Evolutionary conservation across 2,329 filamentous ascomycete genomes (phyloP).

Genomic region (Botrytis paeoniae): DNA sequence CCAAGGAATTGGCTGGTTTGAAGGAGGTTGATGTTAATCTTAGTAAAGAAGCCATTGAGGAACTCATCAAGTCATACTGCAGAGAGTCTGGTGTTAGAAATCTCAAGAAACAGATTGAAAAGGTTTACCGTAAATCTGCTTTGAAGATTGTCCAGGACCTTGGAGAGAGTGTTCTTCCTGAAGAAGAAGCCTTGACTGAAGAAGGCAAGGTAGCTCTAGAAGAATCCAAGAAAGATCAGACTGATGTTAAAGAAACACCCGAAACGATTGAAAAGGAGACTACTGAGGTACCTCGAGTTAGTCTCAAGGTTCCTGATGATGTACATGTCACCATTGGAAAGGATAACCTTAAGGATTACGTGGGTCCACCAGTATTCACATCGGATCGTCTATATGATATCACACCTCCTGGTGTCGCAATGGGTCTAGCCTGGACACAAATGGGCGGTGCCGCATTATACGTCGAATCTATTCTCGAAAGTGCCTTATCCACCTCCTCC

Average conservation of each 20-base stretch:
- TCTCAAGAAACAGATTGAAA: slow-evolving; percentile 98
- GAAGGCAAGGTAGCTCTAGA: slow-evolving; percentile 78
- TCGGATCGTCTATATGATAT: slow-evolving; percentile 92
- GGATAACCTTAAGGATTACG: slow-evolving; percentile 92
- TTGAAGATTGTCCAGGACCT: slow-evolving; percentile 96
- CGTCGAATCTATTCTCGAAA: slow-evolving; percentile 93
- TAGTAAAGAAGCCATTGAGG: slow-evolving; percentile 82
- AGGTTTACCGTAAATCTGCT: slow-evolving; percentile 95
- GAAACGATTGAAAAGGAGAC: slow-evolving; percentile 53
- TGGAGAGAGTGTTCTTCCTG: slow-evolving; percentile 77
- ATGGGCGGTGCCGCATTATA: slow-evolving; percentile 96
- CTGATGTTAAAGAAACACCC: slow-evolving; percentile 61
- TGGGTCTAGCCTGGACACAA: slow-evolving; percentile 97
- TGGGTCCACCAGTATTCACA: slow-evolving; percentile 92
- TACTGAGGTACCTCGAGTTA: slow-evolving; percentile 65
- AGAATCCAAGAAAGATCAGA: slow-evolving; percentile 64
- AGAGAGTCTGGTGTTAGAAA: slow-evolving; percentile 96
- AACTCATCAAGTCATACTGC: slow-evolving; percentile 98
- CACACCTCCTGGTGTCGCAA: slow-evolving; percentile 89
- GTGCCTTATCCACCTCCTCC: slow-evolving; percentile 68
- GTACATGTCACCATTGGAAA: slow-evolving; percentile 86
- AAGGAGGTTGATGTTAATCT: slow-evolving; percentile 89
- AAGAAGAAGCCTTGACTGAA: slow-evolving; percentile 77
- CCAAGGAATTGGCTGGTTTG: slow-evolving; percentile 89
- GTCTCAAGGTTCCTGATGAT: slow-evolving; percentile 77